Base-by-base conservation (phyloP, 2,329 filamentous ascomycete species). In the Pseudocercospora cruenta region DNA sequence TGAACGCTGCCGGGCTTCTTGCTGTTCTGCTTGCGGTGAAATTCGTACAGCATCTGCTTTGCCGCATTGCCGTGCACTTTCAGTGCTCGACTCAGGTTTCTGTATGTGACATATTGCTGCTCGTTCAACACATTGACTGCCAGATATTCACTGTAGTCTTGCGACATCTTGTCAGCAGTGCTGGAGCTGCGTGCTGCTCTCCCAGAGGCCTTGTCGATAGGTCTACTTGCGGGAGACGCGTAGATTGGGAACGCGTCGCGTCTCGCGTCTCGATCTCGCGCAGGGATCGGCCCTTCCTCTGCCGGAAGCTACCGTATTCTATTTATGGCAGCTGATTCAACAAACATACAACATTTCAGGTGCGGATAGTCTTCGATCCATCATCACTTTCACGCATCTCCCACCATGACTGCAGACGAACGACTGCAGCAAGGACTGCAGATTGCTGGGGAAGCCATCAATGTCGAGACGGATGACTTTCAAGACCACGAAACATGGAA, bases 11-110 rank as follows among this genome's bases (percentile, higher is more conserved):
- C 86, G 0, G 91, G 85, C 67, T 88, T 90, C 78, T 90, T 92
- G 62, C 82, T 84, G 78, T 93, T 96, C 76, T 96, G 91, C 64
- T 84, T 87, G 68, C 85, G 84, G 78, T 97, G 88, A 72, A 96
- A 98, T 33, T 96, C 91, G 26, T 31, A 64, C 66, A 78, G 86
- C 70, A 82, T 96, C 94, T 94, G 89, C 80, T 99, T 99, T 12
- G 95, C 95, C 51, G 86, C 83, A 76, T 96, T 95, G 78, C 91
- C 90, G 77, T 97, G 91, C 53, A 97, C 86, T 74, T 93, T 91
- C 62, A 97, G 80, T 45, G 90, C 90, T 74, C 94, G 87, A 79
- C 93, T 95, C 68, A 99, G 81, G 58, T 90, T 83, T 59, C 93
- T 90, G 82, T 97, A 98, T 59, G 92, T 96, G 74, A 97, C 85